phyloP scores from a whole-genome alignment of 306 rosid genomes.

The Ammopiptanthus mongolicus region DNA sequence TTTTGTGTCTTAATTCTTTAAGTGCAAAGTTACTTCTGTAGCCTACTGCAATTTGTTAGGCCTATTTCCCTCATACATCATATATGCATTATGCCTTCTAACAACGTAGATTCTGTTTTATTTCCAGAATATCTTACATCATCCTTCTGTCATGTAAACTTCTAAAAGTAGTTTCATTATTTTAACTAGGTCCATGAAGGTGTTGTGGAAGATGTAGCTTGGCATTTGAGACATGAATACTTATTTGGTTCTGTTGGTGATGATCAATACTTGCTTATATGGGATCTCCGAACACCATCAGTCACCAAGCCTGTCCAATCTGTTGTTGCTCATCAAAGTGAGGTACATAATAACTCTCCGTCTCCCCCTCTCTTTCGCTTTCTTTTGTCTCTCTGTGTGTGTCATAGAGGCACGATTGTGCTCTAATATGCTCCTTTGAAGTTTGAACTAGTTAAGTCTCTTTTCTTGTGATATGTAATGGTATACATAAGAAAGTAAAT shows the following conservation, averaged over 20 bases:
- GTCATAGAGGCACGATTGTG: neutral
- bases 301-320: conserved; percentile 88
- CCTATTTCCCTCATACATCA: neutral
- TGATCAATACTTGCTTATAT: conserved; percentile 79
- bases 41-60: neutral
- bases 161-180: neutral
- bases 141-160: neutral
- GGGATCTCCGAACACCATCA: conserved; percentile 91
- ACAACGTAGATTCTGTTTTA: neutral
- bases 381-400: neutral
- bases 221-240: conserved; percentile 99
- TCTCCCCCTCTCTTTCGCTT: neutral
- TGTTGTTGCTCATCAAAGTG: conserved; percentile 91
- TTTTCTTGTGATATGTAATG: neutral
- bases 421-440: neutral
- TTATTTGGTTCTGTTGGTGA: conserved; percentile 98
- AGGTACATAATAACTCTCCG: conserved; percentile 47
- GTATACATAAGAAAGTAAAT: neutral
- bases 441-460: neutral
- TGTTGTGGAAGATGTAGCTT: conserved; percentile 96
- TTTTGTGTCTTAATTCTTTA: neutral
- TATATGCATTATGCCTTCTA: neutral
- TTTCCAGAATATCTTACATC: neutral
- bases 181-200: conserved; percentile 79
- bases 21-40: neutral